Evolutionary conservation across 2,329 filamentous ascomycete genomes (phyloP).

Genomic region (Myriosclerotinia scirpicola): DNA sequence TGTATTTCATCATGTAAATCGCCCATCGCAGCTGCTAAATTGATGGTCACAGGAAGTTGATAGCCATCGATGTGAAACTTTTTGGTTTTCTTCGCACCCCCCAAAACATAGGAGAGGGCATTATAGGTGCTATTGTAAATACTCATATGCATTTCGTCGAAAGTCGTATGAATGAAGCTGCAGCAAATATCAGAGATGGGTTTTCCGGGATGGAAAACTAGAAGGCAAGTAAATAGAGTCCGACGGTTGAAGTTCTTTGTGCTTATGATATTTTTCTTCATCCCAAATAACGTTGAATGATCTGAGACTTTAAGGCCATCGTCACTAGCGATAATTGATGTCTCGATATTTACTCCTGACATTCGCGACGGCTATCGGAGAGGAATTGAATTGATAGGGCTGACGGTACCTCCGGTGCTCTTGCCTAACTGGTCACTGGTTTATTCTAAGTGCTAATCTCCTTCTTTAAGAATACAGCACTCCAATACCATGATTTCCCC

Average conservation of each 20-base stretch:
- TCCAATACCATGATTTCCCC: constrained; percentile 30
- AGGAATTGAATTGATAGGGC: background rate
- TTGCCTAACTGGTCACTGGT: background rate
- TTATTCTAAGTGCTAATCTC: constrained; percentile 16
- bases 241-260: background rate
- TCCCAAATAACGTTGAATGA: background rate
- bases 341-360: background rate
- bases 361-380: background rate
- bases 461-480: constrained; percentile 33
- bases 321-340: background rate
- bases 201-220: background rate
- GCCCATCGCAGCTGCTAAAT: background rate
- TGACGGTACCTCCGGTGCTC: background rate
- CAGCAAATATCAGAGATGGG: background rate
- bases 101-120: background rate
- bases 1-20: background rate
- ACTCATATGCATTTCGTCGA: background rate
- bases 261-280: background rate
- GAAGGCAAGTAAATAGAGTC: background rate
- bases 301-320: background rate
- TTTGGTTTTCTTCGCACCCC: background rate
- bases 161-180: background rate
- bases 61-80: background rate
- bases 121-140: background rate
- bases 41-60: background rate